These are phyloP conservation scores for Camelina neglecta DNA, from an alignment of 345 rosid genomes.

Conservation along the genomic window DNA sequence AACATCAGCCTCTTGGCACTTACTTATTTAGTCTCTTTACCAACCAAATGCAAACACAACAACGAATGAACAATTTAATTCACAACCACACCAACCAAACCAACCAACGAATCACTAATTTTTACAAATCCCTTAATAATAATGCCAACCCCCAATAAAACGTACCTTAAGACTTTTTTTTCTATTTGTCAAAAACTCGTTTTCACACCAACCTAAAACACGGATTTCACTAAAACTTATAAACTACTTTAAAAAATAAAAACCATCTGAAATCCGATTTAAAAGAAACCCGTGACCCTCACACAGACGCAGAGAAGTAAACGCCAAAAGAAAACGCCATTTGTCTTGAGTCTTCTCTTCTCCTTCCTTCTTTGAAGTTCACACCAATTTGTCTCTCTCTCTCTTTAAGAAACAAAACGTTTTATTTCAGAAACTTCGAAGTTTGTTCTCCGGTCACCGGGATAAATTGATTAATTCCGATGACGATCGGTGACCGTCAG, in stretches of 20 bases:
- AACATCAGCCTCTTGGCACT: too few relatives aligned
- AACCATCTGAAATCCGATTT: conserved; percentile 20
- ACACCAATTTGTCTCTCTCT: conserved; percentile 20
- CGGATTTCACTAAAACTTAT: conserved; percentile 21
- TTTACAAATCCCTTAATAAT: neutral
- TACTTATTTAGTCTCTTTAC: too few relatives aligned
- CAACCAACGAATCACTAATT: neutral
- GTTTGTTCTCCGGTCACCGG: conserved; percentile 31
- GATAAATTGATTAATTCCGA: conserved; percentile 32
- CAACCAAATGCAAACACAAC: neutral
- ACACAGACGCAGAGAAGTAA: neutral
- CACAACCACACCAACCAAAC: conserved; percentile 5
- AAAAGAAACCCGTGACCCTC: conserved; percentile 28
- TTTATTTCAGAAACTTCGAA: neutral
- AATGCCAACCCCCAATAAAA: neutral
- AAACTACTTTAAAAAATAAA: neutral
- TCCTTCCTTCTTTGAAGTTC: neutral
- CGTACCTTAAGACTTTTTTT: neutral
- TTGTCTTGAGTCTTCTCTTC: conserved; percentile 11
- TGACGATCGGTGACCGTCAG: conserved; percentile 64
- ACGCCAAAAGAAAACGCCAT: conserved; percentile 34
- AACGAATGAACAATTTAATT: neutral
- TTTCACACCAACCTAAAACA: neutral
- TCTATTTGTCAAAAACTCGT: conserved; percentile 6
- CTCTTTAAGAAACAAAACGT: neutral